A percentile compares a stretch with the other conserved stretches of the same genome.
Evolutionary conservation across 495 filamentous ascomycete species (phyloP).

Genomic region (Viridothelium virens): DNA sequence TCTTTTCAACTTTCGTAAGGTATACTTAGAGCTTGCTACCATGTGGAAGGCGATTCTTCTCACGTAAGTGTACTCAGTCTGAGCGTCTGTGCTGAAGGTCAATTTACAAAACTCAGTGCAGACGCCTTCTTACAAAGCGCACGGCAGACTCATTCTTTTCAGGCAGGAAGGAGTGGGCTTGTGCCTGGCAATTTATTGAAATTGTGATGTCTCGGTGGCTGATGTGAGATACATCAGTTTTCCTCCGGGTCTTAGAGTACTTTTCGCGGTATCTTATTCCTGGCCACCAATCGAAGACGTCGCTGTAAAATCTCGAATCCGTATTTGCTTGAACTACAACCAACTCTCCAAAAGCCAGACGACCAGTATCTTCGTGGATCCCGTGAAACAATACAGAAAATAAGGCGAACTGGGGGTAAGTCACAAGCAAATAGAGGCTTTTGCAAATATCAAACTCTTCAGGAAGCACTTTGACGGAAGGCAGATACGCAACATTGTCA

Average conservation of each 20-base stretch:
- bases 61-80: conserved; percentile 19
- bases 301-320: conserved; percentile 13
- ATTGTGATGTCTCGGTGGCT: neutral
- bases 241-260: conserved; percentile 46
- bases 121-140: conserved; percentile 24
- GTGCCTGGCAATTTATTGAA: conserved; percentile 17
- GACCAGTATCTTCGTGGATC: conserved; percentile 22
- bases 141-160: neutral
- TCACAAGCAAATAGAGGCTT: neutral
- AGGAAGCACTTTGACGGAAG: conserved; percentile 27
- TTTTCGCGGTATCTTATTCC: conserved; percentile 50
- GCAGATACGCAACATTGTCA: conserved; percentile 35
- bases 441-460: neutral
- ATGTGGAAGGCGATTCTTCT: conserved; percentile 25
- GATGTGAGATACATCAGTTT: neutral
- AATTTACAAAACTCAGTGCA: conserved; percentile 15
- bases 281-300: conserved; percentile 46
- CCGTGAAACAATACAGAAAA: conserved; percentile 21
- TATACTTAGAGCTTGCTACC: conserved; percentile 16
- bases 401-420: conserved; percentile 12
- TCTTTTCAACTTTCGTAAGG: neutral
- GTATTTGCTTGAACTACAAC: conserved; percentile 20
- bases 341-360: conserved; percentile 25
- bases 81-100: neutral
- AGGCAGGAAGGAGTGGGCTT: conserved; percentile 18